A percentile compares a stretch with the other conserved stretches of the same genome.
Conservation (phyloP, 1,139 yeast genomes). For the Saccharomyces hybrid region DNA sequence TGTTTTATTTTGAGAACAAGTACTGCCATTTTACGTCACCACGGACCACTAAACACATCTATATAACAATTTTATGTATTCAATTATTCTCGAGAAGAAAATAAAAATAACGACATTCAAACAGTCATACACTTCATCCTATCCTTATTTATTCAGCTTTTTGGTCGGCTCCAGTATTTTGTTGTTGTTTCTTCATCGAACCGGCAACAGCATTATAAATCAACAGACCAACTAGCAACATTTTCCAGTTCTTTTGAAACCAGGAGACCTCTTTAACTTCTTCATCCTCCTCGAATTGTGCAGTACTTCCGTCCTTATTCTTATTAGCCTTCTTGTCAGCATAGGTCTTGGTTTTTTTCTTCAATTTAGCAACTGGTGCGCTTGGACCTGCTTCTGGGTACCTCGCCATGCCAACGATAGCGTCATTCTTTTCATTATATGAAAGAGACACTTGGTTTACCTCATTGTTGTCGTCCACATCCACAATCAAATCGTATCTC, state of each 20-base stretch:
- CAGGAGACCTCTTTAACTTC: conserved; percentile 20
- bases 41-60: background rate
- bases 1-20: background rate
- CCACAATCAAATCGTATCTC: conserved; percentile 5
- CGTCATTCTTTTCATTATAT: conserved; percentile 11
- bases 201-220: conserved; percentile 15
- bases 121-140: background rate
- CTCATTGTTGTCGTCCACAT: conserved; percentile 10
- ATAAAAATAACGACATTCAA: background rate
- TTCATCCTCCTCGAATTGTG: conserved; percentile 16
- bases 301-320: conserved; percentile 13
- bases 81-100: background rate
- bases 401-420: conserved; percentile 12
- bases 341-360: conserved; percentile 28
- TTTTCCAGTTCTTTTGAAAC: conserved; percentile 29
- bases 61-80: background rate
- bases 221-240: conserved; percentile 23
- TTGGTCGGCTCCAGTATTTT: background rate
- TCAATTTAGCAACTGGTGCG: conserved; percentile 20
- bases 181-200: conserved; percentile 1
- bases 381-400: conserved; percentile 17
- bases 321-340: conserved; percentile 23
- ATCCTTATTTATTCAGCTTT: background rate
- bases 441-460: conserved; percentile 10
- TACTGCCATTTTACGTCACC: background rate